These are phyloP conservation scores for Phanerochaete sordida DNA, from an alignment of 768 basidiomycete genomes.

Conservation along the genomic window DNA sequence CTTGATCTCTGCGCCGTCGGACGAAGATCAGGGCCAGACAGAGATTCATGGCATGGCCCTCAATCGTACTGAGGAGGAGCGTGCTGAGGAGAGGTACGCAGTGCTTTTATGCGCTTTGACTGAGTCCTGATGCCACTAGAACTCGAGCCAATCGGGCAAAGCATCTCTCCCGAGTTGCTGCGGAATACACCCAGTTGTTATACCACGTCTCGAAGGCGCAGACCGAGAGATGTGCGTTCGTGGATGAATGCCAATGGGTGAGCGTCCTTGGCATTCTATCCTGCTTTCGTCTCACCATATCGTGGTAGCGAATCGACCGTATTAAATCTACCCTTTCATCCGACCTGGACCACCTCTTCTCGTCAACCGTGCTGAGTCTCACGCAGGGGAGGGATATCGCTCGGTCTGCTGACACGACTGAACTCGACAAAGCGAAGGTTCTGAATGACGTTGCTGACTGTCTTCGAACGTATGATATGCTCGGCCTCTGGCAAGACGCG, in stretches of 20 bases:
- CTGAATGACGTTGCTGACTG: constrained; percentile 73
- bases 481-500: constrained; percentile 83
- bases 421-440: constrained; percentile 62
- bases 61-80: constrained; percentile 30
- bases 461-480: constrained; percentile 70
- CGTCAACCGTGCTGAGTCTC: constrained; percentile 51
- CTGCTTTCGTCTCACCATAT: neutral
- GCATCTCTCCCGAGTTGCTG: constrained; percentile 79
- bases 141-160: constrained; percentile 65
- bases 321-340: constrained; percentile 82
- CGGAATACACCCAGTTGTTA: constrained; percentile 88
- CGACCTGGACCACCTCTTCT: constrained; percentile 83
- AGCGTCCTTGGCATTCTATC: constrained; percentile 11
- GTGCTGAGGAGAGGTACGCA: constrained; percentile 42
- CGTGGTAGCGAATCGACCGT: constrained; percentile 69
- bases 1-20: constrained; percentile 54
- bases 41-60: constrained; percentile 33
- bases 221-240: constrained; percentile 71
- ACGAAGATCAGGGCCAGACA: constrained; percentile 35
- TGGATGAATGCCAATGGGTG: constrained; percentile 86
- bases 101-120: constrained; percentile 19
- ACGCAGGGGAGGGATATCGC: constrained; percentile 37
- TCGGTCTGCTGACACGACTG: constrained; percentile 44
- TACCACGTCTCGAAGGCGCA: constrained; percentile 87
- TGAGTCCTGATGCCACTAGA: constrained; percentile 29